These are phyloP conservation scores for Talaromyces sp. DNA, from an alignment of 2,329 filamentous ascomycete genomes.

Conservation along the genomic window DNA sequence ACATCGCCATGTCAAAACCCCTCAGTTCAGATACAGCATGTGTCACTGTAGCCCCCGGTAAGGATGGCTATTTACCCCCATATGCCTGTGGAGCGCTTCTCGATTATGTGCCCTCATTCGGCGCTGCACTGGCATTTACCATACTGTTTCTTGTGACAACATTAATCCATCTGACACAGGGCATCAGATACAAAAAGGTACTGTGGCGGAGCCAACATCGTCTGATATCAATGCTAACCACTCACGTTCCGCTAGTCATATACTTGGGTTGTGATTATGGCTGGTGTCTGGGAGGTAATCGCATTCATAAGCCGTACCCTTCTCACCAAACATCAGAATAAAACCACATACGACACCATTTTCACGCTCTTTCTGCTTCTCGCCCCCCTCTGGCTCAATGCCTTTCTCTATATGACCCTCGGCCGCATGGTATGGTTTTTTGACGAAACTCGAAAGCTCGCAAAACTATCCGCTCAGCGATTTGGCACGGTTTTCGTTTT, in stretches of 20 bases:
- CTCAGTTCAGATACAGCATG: not conserved
- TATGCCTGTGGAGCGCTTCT: not conserved
- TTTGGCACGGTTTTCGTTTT: conserved; percentile 9
- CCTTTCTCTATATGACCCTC: not conserved
- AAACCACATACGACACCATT: not conserved
- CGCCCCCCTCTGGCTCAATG: not conserved
- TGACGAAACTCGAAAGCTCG: conserved; percentile 2
- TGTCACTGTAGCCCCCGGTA: not conserved
- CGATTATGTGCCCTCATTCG: not conserved
- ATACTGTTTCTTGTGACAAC: not conserved
- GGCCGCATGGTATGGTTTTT: conserved; percentile 12
- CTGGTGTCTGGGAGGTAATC: not conserved
- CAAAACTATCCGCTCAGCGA: conserved; percentile 7
- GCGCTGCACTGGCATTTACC: not conserved
- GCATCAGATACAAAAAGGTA: not conserved
- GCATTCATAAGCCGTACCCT: not conserved
- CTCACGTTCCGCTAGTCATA: not conserved
- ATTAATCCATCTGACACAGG: not conserved
- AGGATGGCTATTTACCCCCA: not conserved
- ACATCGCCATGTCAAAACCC: not conserved
- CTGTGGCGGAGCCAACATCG: not conserved
- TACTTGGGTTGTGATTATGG: not conserved
- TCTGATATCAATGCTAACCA: not conserved
- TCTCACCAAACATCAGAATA: not conserved
- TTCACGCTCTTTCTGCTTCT: not conserved